phyloP scores from a whole-genome alignment of 1,284 basidiomycete genomes.

The Rugosomyces carneus region DNA sequence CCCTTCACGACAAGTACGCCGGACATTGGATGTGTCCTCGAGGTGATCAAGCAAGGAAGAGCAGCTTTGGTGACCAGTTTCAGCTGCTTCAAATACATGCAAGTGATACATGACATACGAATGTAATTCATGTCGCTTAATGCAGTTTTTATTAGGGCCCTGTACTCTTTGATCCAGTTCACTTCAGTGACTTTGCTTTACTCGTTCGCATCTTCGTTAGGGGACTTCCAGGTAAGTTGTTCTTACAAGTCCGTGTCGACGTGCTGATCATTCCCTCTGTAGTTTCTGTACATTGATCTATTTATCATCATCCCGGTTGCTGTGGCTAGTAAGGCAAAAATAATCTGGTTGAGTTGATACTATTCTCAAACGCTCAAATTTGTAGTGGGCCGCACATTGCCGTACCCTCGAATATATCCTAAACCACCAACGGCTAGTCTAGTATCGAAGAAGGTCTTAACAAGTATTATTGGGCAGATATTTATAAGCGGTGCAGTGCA shows the following conservation, averaged over 20 bases:
- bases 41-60: conserved; percentile 94
- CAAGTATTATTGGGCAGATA: conserved; percentile 92
- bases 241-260: conserved; percentile 20
- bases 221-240: conserved; percentile 80
- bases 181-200: conserved; percentile 89
- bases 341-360: conserved; percentile 1
- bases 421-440: conserved; percentile 95
- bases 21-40: conserved; percentile 94
- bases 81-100: conserved; percentile 99
- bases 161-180: conserved; percentile 90
- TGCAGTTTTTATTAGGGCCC: conserved; percentile 48
- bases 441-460: conserved; percentile 93
- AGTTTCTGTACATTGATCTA: conserved; percentile 97
- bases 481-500: conserved; percentile 83
- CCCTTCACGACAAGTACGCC: conserved; percentile 94
- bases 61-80: conserved; percentile 97
- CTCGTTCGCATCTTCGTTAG: conserved; percentile 92
- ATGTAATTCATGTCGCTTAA: neutral
- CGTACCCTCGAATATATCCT: conserved; percentile 81
- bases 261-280: conserved; percentile 11
- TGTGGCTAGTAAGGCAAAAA: conserved; percentile 70
- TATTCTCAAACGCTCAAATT: conserved; percentile 2
- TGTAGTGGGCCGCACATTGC: conserved; percentile 89
- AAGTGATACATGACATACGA: conserved; percentile 26
- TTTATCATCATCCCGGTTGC: conserved; percentile 97